Evolutionary conservation across 2,329 filamentous ascomycete species (phyloP), one percentile per base, ranked within the genome.

Genomic region (Penicillium sp.): DNA sequence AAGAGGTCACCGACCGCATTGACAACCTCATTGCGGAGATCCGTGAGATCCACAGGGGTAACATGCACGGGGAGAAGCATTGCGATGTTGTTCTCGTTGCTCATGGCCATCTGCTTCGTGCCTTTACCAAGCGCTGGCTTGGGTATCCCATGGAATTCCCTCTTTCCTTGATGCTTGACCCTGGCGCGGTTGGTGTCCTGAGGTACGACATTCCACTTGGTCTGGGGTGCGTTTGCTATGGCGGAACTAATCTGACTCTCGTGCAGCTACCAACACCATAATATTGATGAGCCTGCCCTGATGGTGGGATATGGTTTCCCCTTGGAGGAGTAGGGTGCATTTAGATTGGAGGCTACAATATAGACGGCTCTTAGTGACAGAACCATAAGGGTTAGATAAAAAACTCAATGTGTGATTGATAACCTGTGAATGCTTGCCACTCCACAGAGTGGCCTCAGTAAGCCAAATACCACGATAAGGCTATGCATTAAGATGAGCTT

Each of bases 51-150:
- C 79, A 83, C 53, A 60, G 63, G 12, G 74, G 72, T 8, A 69
- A 69, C 53, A 80, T 82, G 73, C 69, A 75, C 47, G 77, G 75
- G 1, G 76, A 75, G 54, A 72, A 72, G 7, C 65, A 76, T 14
- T 67, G 68, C 20, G 77, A 81, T 67, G 67, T 81, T 8, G 60
- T 74, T 3, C 68, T 74, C 54, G 73, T 79, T 31, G 74, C 79
- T 1, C 79, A 82, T 60, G 80, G 79, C 8, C 78, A 76, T 63
- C 73, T 81, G 17, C 73, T 82, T 5, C 76, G 80, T 31, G 77
- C 75, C 4, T 81, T 83, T 59, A 74, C 76, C 2, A 82, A 80
- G 67, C 68, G 81, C 8, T 83, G 80, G 81, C 60, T 82, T 48
- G 71, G 71, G 4, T 77, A 76, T 60, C 67, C 76, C 1, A 62